These are phyloP conservation scores for Salvia sclarea DNA, from an alignment of 305 asterid genomes.

Conservation along the genomic window DNA sequence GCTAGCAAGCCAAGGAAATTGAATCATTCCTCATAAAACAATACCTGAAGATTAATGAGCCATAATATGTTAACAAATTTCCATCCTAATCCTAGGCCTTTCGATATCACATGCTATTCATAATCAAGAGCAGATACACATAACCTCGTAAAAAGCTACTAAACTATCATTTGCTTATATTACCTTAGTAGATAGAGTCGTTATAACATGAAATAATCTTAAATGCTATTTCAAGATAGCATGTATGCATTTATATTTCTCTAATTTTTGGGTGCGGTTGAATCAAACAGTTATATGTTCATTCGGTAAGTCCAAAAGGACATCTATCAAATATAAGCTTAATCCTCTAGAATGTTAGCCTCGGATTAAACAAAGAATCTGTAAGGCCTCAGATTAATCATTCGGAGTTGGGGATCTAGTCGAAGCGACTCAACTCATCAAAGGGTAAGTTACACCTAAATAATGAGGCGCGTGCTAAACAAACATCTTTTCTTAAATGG, in stretches of 20 bases:
- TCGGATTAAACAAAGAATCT: too few species aligned
- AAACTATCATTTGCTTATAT: not conserved
- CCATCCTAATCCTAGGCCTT: not conserved
- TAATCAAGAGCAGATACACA: not conserved
- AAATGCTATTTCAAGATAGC: not conserved
- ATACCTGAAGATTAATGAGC: conserved; percentile 4
- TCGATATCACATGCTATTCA: not conserved
- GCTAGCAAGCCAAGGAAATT: not conserved
- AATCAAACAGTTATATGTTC: not conserved
- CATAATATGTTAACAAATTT: not conserved
- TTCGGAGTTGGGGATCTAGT: too few species aligned
- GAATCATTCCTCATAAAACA: not conserved
- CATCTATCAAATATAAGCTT: not conserved
- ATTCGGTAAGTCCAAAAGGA: not conserved
- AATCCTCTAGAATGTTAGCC: too few species aligned
- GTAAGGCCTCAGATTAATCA: too few species aligned
- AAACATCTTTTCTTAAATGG: not conserved
- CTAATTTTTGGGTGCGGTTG: not conserved
- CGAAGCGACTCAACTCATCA: too few species aligned
- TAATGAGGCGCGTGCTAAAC: not conserved
- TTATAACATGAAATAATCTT: not conserved
- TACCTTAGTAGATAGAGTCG: not conserved
- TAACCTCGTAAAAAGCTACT: not conserved
- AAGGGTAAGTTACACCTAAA: not conserved
- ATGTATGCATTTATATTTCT: not conserved